These are phyloP conservation scores for Hypsizygus ulmarius DNA, from an alignment of 1,284 basidiomycete genomes.

Conservation along the genomic window DNA sequence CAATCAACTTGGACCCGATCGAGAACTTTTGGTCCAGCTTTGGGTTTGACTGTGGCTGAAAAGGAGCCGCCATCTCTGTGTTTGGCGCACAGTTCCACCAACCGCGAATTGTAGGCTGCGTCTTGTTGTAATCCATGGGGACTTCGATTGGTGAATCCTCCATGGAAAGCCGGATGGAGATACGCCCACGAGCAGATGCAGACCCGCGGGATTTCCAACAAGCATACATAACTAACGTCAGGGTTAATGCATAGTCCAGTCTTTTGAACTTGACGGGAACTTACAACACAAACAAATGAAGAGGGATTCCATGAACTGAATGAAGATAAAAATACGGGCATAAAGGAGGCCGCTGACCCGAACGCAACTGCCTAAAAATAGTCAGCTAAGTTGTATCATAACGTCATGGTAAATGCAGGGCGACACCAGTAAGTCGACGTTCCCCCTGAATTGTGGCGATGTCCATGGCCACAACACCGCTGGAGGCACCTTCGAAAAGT, in stretches of 20 bases:
- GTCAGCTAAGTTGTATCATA: not conserved
- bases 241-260: not conserved
- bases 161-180: slow-evolving; percentile 51
- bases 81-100: slow-evolving; percentile 55
- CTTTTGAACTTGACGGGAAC: slow-evolving; percentile 22
- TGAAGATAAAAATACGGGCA: slow-evolving; percentile 46
- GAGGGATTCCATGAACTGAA: slow-evolving; percentile 51
- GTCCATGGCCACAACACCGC: slow-evolving; percentile 42
- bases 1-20: slow-evolving; percentile 6
- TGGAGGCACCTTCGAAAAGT: slow-evolving; percentile 41
- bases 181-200: slow-evolving; percentile 50
- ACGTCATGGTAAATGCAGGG: not conserved
- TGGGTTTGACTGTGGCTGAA: not conserved
- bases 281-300: slow-evolving; percentile 62
- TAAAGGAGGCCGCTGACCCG: slow-evolving; percentile 33
- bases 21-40: not conserved
- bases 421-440: slow-evolving; percentile 47
- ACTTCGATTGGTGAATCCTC: slow-evolving; percentile 35
- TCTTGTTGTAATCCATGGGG: slow-evolving; percentile 26
- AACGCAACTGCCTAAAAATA: slow-evolving; percentile 36
- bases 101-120: slow-evolving; percentile 36
- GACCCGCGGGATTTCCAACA: slow-evolving; percentile 53
- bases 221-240: slow-evolving; percentile 50
- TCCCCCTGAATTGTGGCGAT: slow-evolving; percentile 35
- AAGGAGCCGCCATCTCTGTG: slow-evolving; percentile 6